Conservation (phyloP, 202 grass and related monocot species). For the Saccharum hybrid region DNA sequence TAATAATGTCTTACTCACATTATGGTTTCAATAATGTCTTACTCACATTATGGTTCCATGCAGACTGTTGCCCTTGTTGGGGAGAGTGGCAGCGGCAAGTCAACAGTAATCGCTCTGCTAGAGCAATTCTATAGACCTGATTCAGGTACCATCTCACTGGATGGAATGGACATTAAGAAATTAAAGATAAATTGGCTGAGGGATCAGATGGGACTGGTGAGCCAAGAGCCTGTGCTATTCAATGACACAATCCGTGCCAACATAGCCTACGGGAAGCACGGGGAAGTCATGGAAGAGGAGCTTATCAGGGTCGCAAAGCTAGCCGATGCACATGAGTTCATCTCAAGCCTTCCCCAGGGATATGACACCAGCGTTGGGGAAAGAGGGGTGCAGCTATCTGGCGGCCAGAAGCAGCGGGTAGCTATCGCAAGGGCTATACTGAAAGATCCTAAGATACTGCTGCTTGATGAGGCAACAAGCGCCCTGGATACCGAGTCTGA, state of each 20-base stretch:
- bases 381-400: conserved; percentile 61
- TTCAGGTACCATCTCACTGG: conserved; percentile 58
- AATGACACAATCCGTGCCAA: conserved; percentile 80
- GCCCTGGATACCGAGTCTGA: conserved; percentile 76
- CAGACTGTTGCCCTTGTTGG: conserved; percentile 80
- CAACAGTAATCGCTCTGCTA: conserved; percentile 64
- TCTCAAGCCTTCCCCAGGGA: conserved; percentile 78
- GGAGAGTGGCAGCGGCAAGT: conserved; percentile 78
- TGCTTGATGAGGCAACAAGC: conserved; percentile 79
- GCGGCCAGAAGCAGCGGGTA: conserved; percentile 62
- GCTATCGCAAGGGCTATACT: conserved; percentile 64
- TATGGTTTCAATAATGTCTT: no score
- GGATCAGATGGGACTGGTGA: conserved; percentile 69
- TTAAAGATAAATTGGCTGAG: conserved; percentile 76
- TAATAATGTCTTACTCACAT: not conserved
- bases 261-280: conserved; percentile 82
- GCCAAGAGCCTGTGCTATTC: conserved; percentile 90
- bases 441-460: conserved; percentile 59
- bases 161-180: conserved; percentile 62
- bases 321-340: conserved; percentile 73
- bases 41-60: not conserved
- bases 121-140: conserved; percentile 81
- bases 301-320: conserved; percentile 59
- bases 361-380: conserved; percentile 65
- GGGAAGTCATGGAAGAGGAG: conserved; percentile 69